These are phyloP conservation scores for Polytrichum commune DNA, from an alignment of 225 moss, liverwort and hornwort species.

Conservation along the genomic window DNA sequence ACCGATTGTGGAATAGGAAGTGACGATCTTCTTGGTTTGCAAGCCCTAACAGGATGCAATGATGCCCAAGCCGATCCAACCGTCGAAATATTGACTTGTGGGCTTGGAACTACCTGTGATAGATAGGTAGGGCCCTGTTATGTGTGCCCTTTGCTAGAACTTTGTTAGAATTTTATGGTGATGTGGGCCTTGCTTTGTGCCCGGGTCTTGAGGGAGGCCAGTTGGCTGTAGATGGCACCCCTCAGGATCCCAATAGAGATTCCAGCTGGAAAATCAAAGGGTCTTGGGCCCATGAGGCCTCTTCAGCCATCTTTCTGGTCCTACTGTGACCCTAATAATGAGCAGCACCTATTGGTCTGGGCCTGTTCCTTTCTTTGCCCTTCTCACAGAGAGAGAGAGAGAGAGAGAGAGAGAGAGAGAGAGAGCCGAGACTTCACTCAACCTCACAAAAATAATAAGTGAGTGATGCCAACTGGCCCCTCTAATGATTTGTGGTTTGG, in stretches of 20 bases:
- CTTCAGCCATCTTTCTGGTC: not conserved
- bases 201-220: not conserved
- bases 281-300: not conserved
- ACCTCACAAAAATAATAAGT: not conserved
- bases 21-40: no score
- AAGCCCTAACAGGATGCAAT: no score
- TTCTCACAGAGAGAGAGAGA: not conserved
- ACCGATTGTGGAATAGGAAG: no score
- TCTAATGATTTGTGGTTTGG: slow-evolving; percentile 1
- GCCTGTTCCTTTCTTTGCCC: not conserved
- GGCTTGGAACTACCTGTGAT: no score
- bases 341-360: not conserved
- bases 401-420: not conserved
- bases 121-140: no score
- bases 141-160: not conserved
- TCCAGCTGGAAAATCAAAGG: not conserved
- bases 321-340: not conserved
- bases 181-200: not conserved
- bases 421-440: not conserved
- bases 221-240: not conserved
- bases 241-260: not conserved
- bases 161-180: not conserved
- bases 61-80: no score
- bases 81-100: no score
- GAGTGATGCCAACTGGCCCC: slow-evolving; percentile 1